These are phyloP conservation scores for Leavenworthia alabamica DNA, from an alignment of 345 rosid species.

Conservation along the genomic window DNA sequence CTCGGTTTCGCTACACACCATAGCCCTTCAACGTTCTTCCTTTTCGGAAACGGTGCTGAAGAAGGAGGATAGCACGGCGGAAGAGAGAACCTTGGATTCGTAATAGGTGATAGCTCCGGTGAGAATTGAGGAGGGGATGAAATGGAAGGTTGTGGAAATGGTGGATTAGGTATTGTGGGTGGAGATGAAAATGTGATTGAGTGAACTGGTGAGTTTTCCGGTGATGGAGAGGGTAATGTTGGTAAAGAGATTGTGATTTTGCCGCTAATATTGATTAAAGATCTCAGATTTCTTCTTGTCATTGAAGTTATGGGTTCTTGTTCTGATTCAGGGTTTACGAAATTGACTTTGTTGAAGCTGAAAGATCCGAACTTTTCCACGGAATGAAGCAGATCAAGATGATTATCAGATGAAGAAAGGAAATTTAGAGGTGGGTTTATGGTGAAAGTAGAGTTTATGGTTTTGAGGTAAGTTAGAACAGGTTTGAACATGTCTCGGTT, in stretches of 20 bases:
- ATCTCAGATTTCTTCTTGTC: conserved; percentile 40
- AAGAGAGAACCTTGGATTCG: conserved; percentile 28
- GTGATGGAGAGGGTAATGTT: conserved; percentile 47
- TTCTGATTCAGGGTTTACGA: conserved; percentile 31
- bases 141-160: background rate
- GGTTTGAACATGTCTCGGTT: conserved; percentile 28
- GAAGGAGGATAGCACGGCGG: conserved; percentile 31
- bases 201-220: conserved; percentile 29
- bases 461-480: conserved; percentile 36
- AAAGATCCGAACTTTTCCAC: conserved; percentile 42
- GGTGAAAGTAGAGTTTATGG: conserved; percentile 55
- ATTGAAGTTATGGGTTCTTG: background rate
- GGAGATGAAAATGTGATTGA: conserved; percentile 50
- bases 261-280: conserved; percentile 21
- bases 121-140: conserved; percentile 29
- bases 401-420: conserved; percentile 32
- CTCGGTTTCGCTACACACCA: conserved; percentile 80
- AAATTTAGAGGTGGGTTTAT: conserved; percentile 34
- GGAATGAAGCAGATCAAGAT: conserved; percentile 26
- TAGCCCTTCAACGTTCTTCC: conserved; percentile 35
- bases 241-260: conserved; percentile 36
- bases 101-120: conserved; percentile 25
- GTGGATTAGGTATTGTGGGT: conserved; percentile 30
- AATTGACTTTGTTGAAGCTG: conserved; percentile 37
- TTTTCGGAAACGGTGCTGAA: conserved; percentile 18